Conservation (phyloP, 345 rosid genomes). For the Camelina laxa region DNA sequence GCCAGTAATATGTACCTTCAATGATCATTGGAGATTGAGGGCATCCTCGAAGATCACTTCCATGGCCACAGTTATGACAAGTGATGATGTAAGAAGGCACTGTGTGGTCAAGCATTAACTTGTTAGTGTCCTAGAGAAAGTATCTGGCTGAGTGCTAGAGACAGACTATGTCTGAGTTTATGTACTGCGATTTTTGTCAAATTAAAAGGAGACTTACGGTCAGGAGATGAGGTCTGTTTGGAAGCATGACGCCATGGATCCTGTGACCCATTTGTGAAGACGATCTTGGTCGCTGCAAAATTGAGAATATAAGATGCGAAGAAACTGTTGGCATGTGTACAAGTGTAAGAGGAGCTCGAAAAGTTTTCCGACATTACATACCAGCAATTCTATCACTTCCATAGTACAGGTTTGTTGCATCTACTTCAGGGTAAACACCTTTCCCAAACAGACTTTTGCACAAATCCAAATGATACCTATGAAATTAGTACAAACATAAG, state of each 20-base stretch:
- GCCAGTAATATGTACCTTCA: conserved; percentile 57
- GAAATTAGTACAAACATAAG: conserved; percentile 13
- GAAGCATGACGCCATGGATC: conserved; percentile 99
- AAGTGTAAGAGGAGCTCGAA: conserved; percentile 21
- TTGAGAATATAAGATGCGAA: not conserved
- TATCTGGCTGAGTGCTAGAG: conserved; percentile 50
- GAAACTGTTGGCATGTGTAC: conserved; percentile 10
- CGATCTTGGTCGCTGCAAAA: conserved; percentile 72
- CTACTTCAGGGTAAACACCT: conserved; percentile 80
- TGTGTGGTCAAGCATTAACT: conserved; percentile 14
- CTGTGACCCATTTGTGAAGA: conserved; percentile 93
- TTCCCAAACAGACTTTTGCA: conserved; percentile 83
- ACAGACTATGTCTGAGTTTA: not conserved
- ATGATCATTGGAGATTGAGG: conserved; percentile 77
- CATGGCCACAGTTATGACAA: conserved; percentile 95
- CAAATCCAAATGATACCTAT: conserved; percentile 88
- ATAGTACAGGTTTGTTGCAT: conserved; percentile 80
- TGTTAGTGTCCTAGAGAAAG: not conserved
- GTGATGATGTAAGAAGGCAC: conserved; percentile 57
- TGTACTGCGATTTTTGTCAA: conserved; percentile 30
- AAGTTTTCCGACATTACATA: conserved; percentile 35
- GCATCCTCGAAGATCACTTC: conserved; percentile 93
- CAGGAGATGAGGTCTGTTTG: conserved; percentile 80
- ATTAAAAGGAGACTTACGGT: conserved; percentile 53
- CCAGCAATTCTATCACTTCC: conserved; percentile 92